Conservation (phyloP, 1,284 basidiomycete species). For the Ustilago bromivora region DNA sequence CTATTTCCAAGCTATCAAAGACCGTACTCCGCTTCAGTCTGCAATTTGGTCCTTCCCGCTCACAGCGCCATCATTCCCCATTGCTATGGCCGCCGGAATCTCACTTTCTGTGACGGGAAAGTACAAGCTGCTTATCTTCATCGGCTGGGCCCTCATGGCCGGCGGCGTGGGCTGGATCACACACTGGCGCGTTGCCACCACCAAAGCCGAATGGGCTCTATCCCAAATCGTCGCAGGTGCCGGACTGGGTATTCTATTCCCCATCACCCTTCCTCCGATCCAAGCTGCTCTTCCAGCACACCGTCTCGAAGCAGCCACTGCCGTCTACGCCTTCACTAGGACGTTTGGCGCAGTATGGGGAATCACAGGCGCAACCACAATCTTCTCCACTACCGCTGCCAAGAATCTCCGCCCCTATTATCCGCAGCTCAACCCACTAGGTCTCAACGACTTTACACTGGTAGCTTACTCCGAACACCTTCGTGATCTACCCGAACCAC, state of each 20-base stretch:
- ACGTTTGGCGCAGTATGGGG: constrained; percentile 57
- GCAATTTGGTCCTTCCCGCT: constrained; percentile 71
- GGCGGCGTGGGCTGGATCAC: constrained; percentile 66
- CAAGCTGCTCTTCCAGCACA: constrained; percentile 40
- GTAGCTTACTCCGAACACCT: constrained; percentile 32
- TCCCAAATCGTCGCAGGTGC: constrained; percentile 63
- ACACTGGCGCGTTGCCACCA: constrained; percentile 68
- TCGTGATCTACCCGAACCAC: constrained; percentile 18
- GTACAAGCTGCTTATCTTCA: constrained; percentile 65
- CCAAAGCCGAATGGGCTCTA: constrained; percentile 65
- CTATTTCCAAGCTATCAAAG: constrained; percentile 73
- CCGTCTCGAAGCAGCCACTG: constrained; percentile 45
- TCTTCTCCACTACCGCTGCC: constrained; percentile 40
- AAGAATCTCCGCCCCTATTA: constrained; percentile 16
- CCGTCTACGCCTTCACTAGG: constrained; percentile 50
- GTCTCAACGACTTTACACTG: constrained; percentile 38
- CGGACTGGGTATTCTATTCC: constrained; percentile 50
- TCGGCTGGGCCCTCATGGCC: constrained; percentile 65
- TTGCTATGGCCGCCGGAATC: constrained; percentile 53
- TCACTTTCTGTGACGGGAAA: constrained; percentile 58
- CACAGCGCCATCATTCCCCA: constrained; percentile 41
- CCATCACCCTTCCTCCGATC: constrained; percentile 52
- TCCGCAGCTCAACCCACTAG: constrained; percentile 28
- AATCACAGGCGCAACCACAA: constrained; percentile 49
- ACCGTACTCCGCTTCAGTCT: constrained; percentile 71